These are phyloP conservation scores for Metarhizium brunneum DNA, from an alignment of 2,329 filamentous ascomycete genomes.

Conservation along the genomic window DNA sequence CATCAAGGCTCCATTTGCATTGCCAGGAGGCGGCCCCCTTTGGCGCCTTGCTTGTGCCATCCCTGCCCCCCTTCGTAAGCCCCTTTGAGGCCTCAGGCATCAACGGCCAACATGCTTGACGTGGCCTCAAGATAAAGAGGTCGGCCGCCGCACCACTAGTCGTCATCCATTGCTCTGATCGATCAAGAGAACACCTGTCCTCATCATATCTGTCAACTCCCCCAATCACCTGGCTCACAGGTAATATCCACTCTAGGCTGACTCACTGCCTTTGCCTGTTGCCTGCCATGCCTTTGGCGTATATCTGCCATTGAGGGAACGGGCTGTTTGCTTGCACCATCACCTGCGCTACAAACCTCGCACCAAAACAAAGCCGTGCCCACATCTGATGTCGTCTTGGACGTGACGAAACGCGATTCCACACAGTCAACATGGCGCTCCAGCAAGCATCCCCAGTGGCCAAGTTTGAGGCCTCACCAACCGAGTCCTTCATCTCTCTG, in stretches of 20 bases:
- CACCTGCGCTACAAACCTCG: neutral
- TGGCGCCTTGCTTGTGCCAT: neutral
- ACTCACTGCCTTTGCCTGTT: slow-evolving; percentile 13
- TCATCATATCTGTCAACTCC: slow-evolving; percentile 4
- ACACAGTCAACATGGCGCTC: slow-evolving; percentile 24
- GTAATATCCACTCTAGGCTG: slow-evolving; percentile 7
- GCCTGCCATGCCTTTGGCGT: slow-evolving; percentile 14
- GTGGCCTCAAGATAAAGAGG: slow-evolving; percentile 19
- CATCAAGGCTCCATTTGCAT: neutral
- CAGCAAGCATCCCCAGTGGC: slow-evolving; percentile 32
- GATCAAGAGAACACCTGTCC: slow-evolving; percentile 5
- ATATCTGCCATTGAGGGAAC: slow-evolving; percentile 10
- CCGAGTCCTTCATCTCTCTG: slow-evolving; percentile 44
- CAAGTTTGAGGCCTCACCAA: slow-evolving; percentile 45
- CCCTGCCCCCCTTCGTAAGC: slow-evolving; percentile 1
- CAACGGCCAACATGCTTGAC: slow-evolving; percentile 14
- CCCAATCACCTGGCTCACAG: slow-evolving; percentile 13
- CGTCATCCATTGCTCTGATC: neutral
- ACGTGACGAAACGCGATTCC: neutral
- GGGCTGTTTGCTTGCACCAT: slow-evolving; percentile 4
- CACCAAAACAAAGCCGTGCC: neutral
- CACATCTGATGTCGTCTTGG: too few species aligned
- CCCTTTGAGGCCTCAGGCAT: slow-evolving; percentile 21
- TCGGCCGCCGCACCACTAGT: neutral
- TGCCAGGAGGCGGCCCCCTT: neutral